Percentiles rank a stretch among this genome's conserved stretches.
phyloP scores from a whole-genome alignment of 805 yeast species.

The Candida boleticola region DNA sequence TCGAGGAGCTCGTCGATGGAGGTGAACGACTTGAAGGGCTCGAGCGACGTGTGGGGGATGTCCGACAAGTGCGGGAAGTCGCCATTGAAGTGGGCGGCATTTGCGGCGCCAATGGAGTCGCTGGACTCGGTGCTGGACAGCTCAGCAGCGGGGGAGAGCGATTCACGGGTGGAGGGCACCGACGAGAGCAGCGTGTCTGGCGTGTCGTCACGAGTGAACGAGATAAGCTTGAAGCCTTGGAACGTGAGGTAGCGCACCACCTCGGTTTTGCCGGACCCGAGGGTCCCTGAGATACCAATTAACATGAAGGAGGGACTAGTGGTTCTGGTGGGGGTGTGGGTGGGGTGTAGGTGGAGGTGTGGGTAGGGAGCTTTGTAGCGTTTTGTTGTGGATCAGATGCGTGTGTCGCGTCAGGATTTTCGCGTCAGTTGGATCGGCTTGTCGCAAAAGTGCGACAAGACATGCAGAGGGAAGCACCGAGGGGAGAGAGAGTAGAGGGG shows the following conservation, averaged over 20 bases:
- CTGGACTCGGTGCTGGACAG: background rate
- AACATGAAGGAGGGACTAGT: slow-evolving; percentile 63
- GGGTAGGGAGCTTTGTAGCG: no score
- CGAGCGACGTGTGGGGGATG: slow-evolving; percentile 7
- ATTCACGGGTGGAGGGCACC: no score
- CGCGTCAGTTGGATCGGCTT: no score
- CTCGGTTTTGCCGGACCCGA: slow-evolving; percentile 64
- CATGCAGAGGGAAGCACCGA: no score
- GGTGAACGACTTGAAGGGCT: slow-evolving; percentile 27
- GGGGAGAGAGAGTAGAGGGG: no score
- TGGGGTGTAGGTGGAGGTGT: background rate
- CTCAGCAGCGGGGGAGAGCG: background rate
- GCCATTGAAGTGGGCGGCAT: background rate
- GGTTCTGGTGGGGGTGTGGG: background rate
- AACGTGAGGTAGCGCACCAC: slow-evolving; percentile 55
- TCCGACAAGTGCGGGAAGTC: slow-evolving; percentile 2
- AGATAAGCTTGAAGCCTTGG: slow-evolving; percentile 49
- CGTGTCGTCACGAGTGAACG: slow-evolving; percentile 3
- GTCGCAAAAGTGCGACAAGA: no score
- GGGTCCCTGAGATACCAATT: slow-evolving; percentile 71
- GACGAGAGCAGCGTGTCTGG: background rate
- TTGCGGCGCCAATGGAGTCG: background rate
- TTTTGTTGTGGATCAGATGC: no score
- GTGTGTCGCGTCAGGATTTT: no score
- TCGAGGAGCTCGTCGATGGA: slow-evolving; percentile 48